Evolutionary conservation across 2,329 filamentous ascomycete species (phyloP).

Genomic region (Botryosphaeria dothidea): DNA sequence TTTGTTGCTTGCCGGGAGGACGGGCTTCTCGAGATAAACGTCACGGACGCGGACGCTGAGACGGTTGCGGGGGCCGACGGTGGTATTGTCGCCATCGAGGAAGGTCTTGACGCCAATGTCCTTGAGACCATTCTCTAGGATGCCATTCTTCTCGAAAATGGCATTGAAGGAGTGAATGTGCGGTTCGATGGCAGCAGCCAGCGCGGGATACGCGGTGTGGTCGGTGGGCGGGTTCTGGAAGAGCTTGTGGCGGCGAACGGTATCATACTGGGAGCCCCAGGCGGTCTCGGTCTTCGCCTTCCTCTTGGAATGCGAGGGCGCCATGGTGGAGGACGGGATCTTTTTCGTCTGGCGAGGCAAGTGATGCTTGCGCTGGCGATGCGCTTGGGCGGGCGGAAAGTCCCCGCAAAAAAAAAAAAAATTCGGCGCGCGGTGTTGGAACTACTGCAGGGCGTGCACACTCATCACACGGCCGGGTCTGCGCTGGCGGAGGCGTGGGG

Average conservation of each 20-base stretch:
- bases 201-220: conserved; percentile 80
- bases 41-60: conserved; percentile 78
- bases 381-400: not conserved
- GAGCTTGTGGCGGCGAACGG: conserved; percentile 79
- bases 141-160: conserved; percentile 73
- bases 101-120: conserved; percentile 91
- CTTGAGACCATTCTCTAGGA: conserved; percentile 72
- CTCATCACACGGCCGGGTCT: not conserved
- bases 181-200: conserved; percentile 82
- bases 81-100: conserved; percentile 75
- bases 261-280: conserved; percentile 88
- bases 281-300: conserved; percentile 49
- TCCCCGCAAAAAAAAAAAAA: not conserved
- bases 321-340: conserved; percentile 1
- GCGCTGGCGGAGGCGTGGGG: not conserved
- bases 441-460: not conserved
- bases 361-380: not conserved
- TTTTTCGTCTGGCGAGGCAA: not conserved
- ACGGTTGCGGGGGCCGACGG: conserved; percentile 66
- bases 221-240: conserved; percentile 88
- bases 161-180: conserved; percentile 97
- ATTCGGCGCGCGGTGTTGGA: not conserved
- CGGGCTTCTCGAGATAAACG: conserved; percentile 78
- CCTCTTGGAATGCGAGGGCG: conserved; percentile 22
- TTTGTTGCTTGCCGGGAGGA: conserved; percentile 80